phyloP scores from a whole-genome alignment of 192 early-diverging fungal genomes.

The Coemansia sp. region DNA sequence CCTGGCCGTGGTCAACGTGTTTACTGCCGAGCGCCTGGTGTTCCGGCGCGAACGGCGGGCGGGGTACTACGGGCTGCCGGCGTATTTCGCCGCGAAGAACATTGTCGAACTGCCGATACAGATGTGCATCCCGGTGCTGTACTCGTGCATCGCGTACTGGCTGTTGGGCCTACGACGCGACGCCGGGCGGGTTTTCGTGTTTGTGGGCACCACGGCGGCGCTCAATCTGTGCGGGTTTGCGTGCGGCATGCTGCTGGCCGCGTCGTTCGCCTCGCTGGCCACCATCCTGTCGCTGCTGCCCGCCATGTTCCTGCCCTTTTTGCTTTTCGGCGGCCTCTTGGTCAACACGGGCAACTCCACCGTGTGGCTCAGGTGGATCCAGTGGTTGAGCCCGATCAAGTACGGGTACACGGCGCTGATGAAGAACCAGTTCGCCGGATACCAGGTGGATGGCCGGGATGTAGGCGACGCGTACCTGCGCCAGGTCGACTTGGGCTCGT shows the following conservation, averaged over 20 bases:
- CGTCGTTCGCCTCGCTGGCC: slow-evolving; percentile 44
- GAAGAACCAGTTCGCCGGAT: slow-evolving; percentile 52
- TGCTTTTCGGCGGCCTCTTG: slow-evolving; percentile 59
- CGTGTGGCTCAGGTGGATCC: slow-evolving; percentile 54
- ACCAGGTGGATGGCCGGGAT: slow-evolving; percentile 23
- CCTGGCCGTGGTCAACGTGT: slow-evolving; percentile 53
- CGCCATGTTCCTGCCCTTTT: slow-evolving; percentile 53
- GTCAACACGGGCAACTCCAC: slow-evolving; percentile 60
- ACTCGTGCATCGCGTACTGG: slow-evolving; percentile 54
- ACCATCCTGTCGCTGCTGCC: slow-evolving; percentile 52
- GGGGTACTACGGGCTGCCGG: slow-evolving; percentile 56
- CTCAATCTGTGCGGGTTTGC: slow-evolving; percentile 52
- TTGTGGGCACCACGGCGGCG: slow-evolving; percentile 26
- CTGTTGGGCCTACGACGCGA: slow-evolving; percentile 54
- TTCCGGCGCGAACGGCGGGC: slow-evolving; percentile 58
- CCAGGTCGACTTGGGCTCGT: slow-evolving; percentile 28
- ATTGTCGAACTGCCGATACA: slow-evolving; percentile 56
- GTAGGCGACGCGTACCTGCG: slow-evolving; percentile 41
- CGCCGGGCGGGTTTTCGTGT: slow-evolving; percentile 47
- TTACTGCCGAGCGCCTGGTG: slow-evolving; percentile 55
- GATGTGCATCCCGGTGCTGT: slow-evolving; percentile 49
- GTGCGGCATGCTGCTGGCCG: slow-evolving; percentile 55
- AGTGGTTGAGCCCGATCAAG: slow-evolving; percentile 58
- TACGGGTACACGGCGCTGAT: slow-evolving; percentile 56
- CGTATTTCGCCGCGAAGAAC: slow-evolving; percentile 59